Percentiles rank a stretch among this genome's conserved stretches.
Evolutionary conservation across 257 asterid species (phyloP).

Genomic region (Linaria vulgaris): DNA sequence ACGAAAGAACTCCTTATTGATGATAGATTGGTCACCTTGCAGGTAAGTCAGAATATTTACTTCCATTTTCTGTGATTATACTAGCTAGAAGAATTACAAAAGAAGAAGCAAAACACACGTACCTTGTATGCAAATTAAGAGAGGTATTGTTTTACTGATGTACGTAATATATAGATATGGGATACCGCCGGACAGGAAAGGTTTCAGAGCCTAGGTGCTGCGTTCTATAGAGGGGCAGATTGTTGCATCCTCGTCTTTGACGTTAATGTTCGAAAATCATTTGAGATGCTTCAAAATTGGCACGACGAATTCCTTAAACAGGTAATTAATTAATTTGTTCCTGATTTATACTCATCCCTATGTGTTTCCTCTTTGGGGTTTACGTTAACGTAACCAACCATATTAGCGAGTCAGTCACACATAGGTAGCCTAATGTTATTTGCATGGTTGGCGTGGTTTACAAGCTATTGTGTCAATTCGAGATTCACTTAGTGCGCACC

Average conservation of each 20-base stretch:
- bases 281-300: conserved; percentile 84
- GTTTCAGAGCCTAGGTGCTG: conserved; percentile 78
- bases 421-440: too few species aligned
- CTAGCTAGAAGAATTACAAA: too few species aligned
- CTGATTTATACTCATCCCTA: too few species aligned
- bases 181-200: conserved; percentile 96
- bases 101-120: too few species aligned
- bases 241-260: conserved; percentile 84
- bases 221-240: conserved; percentile 93
- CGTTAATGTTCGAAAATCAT: conserved; percentile 68
- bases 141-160: too few species aligned
- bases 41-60: conserved; percentile 42
- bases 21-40: conserved; percentile 68
- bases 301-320: conserved; percentile 74
- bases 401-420: too few species aligned
- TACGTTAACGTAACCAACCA: too few species aligned
- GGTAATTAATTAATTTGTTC: conserved; percentile 27
- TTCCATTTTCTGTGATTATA: not conserved
- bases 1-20: conserved; percentile 68
- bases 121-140: too few species aligned
- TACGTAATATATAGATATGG: conserved; percentile 71
- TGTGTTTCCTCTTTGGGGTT: not conserved
- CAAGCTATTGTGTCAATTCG: too few species aligned
- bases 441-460: too few species aligned
- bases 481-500: too few species aligned